Conservation (phyloP, 2,329 filamentous ascomycete species). For the Clarireedia sp. region DNA sequence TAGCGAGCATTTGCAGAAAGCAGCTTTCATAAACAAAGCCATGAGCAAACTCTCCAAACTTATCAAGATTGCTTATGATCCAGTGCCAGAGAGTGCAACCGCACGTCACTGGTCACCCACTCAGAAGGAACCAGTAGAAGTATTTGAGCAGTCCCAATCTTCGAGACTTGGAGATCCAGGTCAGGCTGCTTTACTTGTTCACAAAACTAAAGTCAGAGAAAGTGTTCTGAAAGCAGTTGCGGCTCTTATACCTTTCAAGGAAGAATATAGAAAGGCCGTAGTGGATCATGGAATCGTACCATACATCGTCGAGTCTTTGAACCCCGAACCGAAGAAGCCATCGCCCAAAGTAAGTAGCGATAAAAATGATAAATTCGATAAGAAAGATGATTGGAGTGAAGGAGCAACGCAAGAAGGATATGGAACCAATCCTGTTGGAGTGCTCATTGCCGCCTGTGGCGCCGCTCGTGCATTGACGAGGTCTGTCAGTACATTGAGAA, state of each 20-base stretch:
- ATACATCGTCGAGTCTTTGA: conserved; percentile 78
- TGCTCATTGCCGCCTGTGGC: conserved; percentile 79
- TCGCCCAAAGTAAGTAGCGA: conserved; percentile 28
- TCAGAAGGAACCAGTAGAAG: conserved; percentile 11
- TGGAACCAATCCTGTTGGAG: conserved; percentile 65
- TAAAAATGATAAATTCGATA: conserved; percentile 30
- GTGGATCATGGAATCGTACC: conserved; percentile 74
- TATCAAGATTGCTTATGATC: conserved; percentile 59
- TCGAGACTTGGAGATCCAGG: conserved; percentile 53
- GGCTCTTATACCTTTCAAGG: conserved; percentile 72
- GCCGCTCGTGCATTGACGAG: conserved; percentile 74
- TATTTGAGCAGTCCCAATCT: conserved; percentile 24
- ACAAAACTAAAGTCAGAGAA: conserved; percentile 70
- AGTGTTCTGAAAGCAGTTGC: conserved; percentile 70
- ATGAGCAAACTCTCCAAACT: conserved; percentile 55
- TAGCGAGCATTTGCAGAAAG: conserved; percentile 70
- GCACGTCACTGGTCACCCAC: conserved; percentile 47
- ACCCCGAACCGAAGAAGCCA: conserved; percentile 48
- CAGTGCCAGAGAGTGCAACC: conserved; percentile 38
- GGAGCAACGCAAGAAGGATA: conserved; percentile 37
- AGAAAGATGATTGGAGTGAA: conserved; percentile 11
- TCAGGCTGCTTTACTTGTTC: conserved; percentile 50
- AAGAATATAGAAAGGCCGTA: conserved; percentile 74
- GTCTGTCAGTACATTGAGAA: conserved; percentile 76
- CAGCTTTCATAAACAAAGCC: conserved; percentile 64